These are phyloP conservation scores for Mortierella sp. DNA, from an alignment of 371 early-diverging fungal species.

Conservation along the genomic window DNA sequence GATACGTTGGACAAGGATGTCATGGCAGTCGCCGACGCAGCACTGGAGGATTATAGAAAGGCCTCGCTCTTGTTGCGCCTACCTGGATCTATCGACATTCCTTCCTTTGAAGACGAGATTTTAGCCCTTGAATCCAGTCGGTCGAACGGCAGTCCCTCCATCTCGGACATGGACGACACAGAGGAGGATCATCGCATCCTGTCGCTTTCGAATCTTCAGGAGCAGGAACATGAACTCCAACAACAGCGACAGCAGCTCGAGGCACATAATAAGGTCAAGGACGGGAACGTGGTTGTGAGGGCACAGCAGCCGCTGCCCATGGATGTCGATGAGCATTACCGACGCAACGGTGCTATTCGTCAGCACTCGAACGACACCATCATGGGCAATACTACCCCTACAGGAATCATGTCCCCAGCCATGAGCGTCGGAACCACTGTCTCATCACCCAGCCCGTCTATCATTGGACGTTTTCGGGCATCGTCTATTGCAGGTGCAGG, in stretches of 20 bases:
- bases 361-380: slow-evolving; percentile 6
- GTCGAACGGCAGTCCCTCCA: slow-evolving; percentile 19
- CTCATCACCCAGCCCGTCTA: slow-evolving; percentile 34
- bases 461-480: slow-evolving; percentile 6
- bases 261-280: background rate
- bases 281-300: background rate
- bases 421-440: slow-evolving; percentile 28
- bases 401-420: slow-evolving; percentile 38
- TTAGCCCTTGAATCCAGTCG: slow-evolving; percentile 11
- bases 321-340: slow-evolving; percentile 2
- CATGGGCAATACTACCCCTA: slow-evolving; percentile 38
- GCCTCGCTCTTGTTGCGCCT: slow-evolving; percentile 74
- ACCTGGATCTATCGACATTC: slow-evolving; percentile 74
- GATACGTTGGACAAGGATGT: slow-evolving; percentile 69
- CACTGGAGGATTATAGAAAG: slow-evolving; percentile 69
- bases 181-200: slow-evolving; percentile 23
- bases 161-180: slow-evolving; percentile 30
- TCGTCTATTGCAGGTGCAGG: background rate
- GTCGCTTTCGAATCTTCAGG: slow-evolving; percentile 9
- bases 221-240: slow-evolving; percentile 1
- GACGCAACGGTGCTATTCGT: background rate
- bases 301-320: background rate
- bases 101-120: slow-evolving; percentile 67
- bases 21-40: slow-evolving; percentile 60
- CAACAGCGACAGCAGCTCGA: background rate